phyloP scores from a whole-genome alignment of 2,329 filamentous ascomycete species.

The Proliferodiscus dingleyae region DNA sequence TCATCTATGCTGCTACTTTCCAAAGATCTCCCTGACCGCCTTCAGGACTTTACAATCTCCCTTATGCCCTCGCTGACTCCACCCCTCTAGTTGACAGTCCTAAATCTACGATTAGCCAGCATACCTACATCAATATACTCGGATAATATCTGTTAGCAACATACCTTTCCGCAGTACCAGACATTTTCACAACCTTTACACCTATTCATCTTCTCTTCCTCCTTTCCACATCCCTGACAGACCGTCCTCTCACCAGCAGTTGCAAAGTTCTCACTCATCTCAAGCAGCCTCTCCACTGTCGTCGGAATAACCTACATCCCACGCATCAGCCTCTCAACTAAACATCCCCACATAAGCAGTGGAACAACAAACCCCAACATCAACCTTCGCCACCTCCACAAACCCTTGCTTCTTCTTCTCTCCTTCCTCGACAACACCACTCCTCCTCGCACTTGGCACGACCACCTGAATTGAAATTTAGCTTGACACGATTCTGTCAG shows the following conservation, averaged over 20 bases:
- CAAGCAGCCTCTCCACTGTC: slow-evolving; percentile 18
- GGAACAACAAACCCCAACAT: slow-evolving; percentile 10
- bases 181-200: slow-evolving; percentile 27
- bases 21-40: slow-evolving; percentile 8
- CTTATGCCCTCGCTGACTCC: slow-evolving; percentile 26
- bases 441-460: slow-evolving; percentile 14
- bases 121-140: neutral
- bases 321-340: neutral
- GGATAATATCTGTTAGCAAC: neutral
- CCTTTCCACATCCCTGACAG: slow-evolving; percentile 23
- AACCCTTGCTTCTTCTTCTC: slow-evolving; percentile 24
- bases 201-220: slow-evolving; percentile 13
- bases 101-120: slow-evolving; percentile 3
- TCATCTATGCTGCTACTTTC: neutral
- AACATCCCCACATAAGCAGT: neutral
- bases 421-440: slow-evolving; percentile 12
- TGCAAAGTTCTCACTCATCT: slow-evolving; percentile 12
- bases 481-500: neutral
- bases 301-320: slow-evolving; percentile 23
- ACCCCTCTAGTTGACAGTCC: slow-evolving; percentile 26
- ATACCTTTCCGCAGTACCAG: slow-evolving; percentile 30
- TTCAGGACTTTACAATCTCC: slow-evolving; percentile 27
- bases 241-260: neutral
- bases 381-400: slow-evolving; percentile 13
- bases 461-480: no score